Evolutionary conservation across 345 rosid genomes (phyloP), one percentile per base, ranked within the genome.

Genomic region (Lumnitzera littorea): DNA sequence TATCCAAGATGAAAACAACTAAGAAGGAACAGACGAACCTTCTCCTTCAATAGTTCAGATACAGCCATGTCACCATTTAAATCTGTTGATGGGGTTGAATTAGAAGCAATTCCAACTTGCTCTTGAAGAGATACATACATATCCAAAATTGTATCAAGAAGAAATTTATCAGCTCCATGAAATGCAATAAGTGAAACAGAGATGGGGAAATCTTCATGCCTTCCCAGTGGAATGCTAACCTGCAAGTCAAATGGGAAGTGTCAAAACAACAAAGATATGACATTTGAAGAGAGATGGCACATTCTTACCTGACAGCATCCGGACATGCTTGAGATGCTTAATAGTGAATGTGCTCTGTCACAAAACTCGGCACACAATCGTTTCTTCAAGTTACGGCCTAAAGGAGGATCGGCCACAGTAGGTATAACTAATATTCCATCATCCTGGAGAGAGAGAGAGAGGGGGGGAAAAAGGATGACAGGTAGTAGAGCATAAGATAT

Each of bases 121-220:
- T 84, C 91, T 75, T 83, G 94, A 70, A 92, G 91, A 63, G 96
- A 78, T 27, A 85, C 63, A 59, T 82, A 81, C 77, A 89, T 84
- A 60, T 87, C 94, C 74, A 82, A 72, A 48, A 85, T 72, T 41
- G 88, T 85, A 84, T 92, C 96, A 13, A 92, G 96, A 70, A 92
- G 94, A 75, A 87, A 89, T 68, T 87, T 87, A 80, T 92, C 98
- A 20, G 82, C 86, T 59, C 98, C 96, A 61, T 85, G 85, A 68
- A 66, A 84, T 13, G 98, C 52, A 56, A 89, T 72, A 72, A 92
- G 78, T 48, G 98, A 92, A 62, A 92, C 78, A 1, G 96, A 89
- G 55, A 87, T 63, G 29, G 96, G 96, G 70, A 56, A 70, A n/a
- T 58, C 83, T 46, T 78, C 88, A 68, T 89, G 84, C 59, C 65